Conservation (phyloP, 2,329 filamentous ascomycete genomes). For the Pseudofabraea citricarpa region DNA sequence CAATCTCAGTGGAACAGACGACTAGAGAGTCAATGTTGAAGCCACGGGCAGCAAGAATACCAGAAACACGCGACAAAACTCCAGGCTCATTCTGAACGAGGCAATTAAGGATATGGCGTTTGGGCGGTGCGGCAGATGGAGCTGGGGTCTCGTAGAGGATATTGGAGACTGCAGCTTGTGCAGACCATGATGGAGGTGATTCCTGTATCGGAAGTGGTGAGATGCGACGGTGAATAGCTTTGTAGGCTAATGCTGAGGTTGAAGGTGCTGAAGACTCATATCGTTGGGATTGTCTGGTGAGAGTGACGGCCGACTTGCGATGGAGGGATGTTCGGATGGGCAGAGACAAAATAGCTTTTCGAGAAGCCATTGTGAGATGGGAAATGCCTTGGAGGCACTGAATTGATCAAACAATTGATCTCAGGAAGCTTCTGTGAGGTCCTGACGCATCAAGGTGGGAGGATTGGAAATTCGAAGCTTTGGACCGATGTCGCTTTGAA, state of each 20-base stretch:
- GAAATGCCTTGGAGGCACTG: too few species aligned
- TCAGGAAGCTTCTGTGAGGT: too few species aligned
- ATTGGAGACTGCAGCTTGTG: conserved; percentile 91
- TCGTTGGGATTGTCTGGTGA: conserved; percentile 18
- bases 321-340: conserved; percentile 16
- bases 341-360: conserved; percentile 24
- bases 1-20: conserved; percentile 95
- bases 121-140: conserved; percentile 76
- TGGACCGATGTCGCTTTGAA: too few species aligned
- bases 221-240: conserved; percentile 87
- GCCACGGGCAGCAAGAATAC: conserved; percentile 89
- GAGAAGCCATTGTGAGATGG: conserved; percentile 23
- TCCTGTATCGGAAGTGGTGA: conserved; percentile 77
- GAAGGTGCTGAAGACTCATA: conserved; percentile 57
- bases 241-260: conserved; percentile 94
- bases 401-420: too few species aligned
- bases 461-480: too few species aligned
- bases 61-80: conserved; percentile 92
- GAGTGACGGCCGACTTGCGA: conserved; percentile 12
- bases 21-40: conserved; percentile 99
- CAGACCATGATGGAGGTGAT: conserved; percentile 75
- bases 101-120: conserved; percentile 96
- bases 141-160: conserved; percentile 98
- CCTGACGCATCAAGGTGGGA: too few species aligned
- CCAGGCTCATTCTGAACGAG: conserved; percentile 98